These are phyloP conservation scores for Serendipita sp. DNA, from an alignment of 768 basidiomycete genomes.

Conservation along the genomic window DNA sequence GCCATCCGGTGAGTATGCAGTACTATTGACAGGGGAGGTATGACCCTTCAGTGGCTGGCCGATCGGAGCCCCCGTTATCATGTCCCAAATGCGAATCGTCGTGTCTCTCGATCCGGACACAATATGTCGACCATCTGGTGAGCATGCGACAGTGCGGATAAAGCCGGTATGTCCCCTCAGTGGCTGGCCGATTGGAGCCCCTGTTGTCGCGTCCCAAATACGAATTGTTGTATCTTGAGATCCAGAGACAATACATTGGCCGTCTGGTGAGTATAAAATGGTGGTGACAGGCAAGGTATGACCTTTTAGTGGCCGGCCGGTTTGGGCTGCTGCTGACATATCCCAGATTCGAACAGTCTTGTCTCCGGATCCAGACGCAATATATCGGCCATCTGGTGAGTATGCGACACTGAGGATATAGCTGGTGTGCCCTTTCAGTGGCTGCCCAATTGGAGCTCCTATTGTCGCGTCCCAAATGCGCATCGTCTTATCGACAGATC, in stretches of 20 bases:
- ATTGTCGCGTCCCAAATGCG: neutral
- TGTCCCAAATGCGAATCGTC: conserved; percentile 11
- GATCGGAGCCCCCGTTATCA: neutral
- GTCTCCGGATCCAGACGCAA: conserved; percentile 13
- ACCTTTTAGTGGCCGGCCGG: conserved; percentile 6
- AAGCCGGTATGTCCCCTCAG: conserved; percentile 7
- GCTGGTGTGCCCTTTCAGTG: conserved; percentile 9
- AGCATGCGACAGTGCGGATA: conserved; percentile 12
- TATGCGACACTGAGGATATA: conserved; percentile 9
- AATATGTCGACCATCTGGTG: conserved; percentile 12
- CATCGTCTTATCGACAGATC: neutral
- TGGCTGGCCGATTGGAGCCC: neutral
- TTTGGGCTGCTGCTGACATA: conserved; percentile 3
- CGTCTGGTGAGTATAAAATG: conserved; percentile 7
- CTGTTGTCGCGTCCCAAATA: neutral
- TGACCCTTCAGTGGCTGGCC: conserved; percentile 9
- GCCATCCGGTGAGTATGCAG: conserved; percentile 14
- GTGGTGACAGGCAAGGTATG: conserved; percentile 8
- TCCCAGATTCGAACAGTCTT: conserved; percentile 14
- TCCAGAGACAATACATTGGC: conserved; percentile 2
- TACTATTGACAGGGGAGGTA: neutral
- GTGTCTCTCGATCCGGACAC: conserved; percentile 8
- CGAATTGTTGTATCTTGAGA: neutral
- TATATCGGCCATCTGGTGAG: conserved; percentile 13
- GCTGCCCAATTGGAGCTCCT: neutral